Evolutionary conservation across 2,329 filamentous ascomycete genomes (phyloP), one percentile per base, ranked within the genome.

Genomic region (Colletotrichum destructivum): DNA sequence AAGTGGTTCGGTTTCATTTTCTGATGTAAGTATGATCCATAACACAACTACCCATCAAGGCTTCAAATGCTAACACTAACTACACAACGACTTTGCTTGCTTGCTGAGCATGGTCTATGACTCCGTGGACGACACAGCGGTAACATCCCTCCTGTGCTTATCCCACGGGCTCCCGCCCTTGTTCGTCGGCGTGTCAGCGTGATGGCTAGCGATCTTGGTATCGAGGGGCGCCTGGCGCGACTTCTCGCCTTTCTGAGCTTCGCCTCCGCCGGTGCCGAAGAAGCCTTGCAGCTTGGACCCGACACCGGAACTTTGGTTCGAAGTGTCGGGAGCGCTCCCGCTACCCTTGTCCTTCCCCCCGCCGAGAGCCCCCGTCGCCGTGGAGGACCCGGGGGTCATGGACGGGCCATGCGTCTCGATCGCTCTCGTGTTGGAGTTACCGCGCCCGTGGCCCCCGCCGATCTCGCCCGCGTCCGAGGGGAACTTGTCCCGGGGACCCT

Each of bases 381-480:
- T 38, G 5, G 47, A 54, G n/a, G 38, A 63, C 5, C 61, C 61
- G 8, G 61, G 47, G 11, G 13, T 63, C 47, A 44, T 65, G 2
- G 63, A 62, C 11, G 68, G 64, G 1, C 65, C 65, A 4, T 72
- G 65, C 5, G 59, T 74, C 73, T 82, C 78, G 15, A 80, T 73
- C 8, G 73, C 74, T 13, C 81, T 77, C 18, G 76, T 71, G 46
- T 77, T 78, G 21, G 76, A 51, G 26, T 77, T 77, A 5, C 79
- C 81, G 0, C 52, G 77, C 1, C 80, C 80, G 6, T 72, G 65
- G 3, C 81, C 80, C 1, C 81, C 81, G 0, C 80, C 80, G 1
- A 80, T 76, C 7, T 78, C 77, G 0, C 81, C 81, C 4, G 79
- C 79, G 3, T 81, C 81, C 0, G 78, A 76, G 6, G 81, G 80